Evolutionary conservation across 2,329 filamentous ascomycete genomes (phyloP).

Genomic region (Dothideomycetidae sp.): DNA sequence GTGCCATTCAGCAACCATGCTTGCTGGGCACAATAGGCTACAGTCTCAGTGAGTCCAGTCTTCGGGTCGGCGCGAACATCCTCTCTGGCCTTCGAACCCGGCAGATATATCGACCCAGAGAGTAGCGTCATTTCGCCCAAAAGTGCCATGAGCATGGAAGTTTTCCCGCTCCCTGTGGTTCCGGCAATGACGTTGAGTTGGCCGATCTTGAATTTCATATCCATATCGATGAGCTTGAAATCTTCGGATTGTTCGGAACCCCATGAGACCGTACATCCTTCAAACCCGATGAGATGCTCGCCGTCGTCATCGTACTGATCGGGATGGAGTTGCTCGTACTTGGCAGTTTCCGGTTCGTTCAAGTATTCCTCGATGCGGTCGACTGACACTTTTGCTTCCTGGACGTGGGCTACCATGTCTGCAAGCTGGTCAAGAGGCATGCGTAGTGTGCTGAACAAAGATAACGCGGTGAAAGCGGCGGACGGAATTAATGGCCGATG

Average conservation of each 20-base stretch:
- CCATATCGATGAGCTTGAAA: constrained; percentile 65
- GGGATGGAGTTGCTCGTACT: constrained; percentile 69
- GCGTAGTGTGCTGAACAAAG: constrained; percentile 83
- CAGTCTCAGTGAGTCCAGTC: constrained; percentile 76
- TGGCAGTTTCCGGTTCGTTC: constrained; percentile 86
- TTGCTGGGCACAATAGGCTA: constrained; percentile 93
- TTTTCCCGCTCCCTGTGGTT: constrained; percentile 89
- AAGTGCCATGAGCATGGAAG: constrained; percentile 86
- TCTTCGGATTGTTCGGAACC: constrained; percentile 42
- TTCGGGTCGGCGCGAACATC: constrained; percentile 68
- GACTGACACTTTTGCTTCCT: constrained; percentile 92
- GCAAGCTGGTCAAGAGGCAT: constrained; percentile 90
- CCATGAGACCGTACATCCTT: constrained; percentile 79
- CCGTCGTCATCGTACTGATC: constrained; percentile 55
- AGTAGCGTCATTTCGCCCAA: constrained; percentile 90
- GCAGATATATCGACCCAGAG: constrained; percentile 67
- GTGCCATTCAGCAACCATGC: constrained; percentile 94
- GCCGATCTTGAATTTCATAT: constrained; percentile 70
- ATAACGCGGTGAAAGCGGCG: constrained; percentile 88
- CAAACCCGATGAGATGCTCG: constrained; percentile 67
- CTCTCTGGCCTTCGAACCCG: constrained; percentile 72
- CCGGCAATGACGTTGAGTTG: constrained; percentile 87
- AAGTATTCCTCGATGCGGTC: constrained; percentile 94
- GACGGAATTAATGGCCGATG: constrained; percentile 81
- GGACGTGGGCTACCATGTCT: constrained; percentile 96